A percentile compares a stretch with the other conserved stretches of the same genome.
phyloP scores from a whole-genome alignment of 2,329 filamentous ascomycete species.

The Clarireedia monteithiana region DNA sequence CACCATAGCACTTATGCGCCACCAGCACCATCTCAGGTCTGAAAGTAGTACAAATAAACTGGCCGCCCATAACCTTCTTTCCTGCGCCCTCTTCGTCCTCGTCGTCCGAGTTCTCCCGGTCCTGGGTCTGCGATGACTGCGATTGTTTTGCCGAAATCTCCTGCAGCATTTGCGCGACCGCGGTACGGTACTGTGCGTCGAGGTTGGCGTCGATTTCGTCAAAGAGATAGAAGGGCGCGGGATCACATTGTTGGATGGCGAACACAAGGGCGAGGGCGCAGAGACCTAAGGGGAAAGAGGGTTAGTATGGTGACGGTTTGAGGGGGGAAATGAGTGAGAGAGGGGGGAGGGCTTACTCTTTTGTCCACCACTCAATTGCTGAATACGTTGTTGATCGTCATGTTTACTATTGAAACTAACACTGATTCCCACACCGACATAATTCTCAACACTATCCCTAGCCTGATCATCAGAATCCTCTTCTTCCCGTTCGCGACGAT shows the following conservation, averaged over 20 bases:
- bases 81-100: constrained; percentile 28
- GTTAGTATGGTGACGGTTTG: constrained; percentile 7
- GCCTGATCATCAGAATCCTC: constrained; percentile 64
- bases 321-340: constrained; percentile 14
- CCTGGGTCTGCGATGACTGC: constrained; percentile 7
- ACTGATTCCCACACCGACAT: constrained; percentile 90
- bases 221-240: constrained; percentile 97
- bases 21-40: constrained; percentile 91
- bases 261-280: constrained; percentile 97
- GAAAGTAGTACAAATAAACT: constrained; percentile 99
- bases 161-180: constrained; percentile 82
- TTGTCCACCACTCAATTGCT: constrained; percentile 93
- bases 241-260: constrained; percentile 96
- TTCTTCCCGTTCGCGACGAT: constrained; percentile 55
- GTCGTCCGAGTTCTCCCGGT: constrained; percentile 32
- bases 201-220: constrained; percentile 98
- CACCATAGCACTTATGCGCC: constrained; percentile 96
- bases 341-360: constrained; percentile 60
- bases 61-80: constrained; percentile 40
- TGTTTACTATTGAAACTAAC: constrained; percentile 99
- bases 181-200: constrained; percentile 94
- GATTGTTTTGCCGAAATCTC: constrained; percentile 56
- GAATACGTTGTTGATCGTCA: constrained; percentile 95
- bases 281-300: constrained; percentile 49
- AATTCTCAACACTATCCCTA: constrained; percentile 78